Conservation (phyloP, 495 filamentous ascomycete species). For the Massariosphaeria phaeospora region DNA sequence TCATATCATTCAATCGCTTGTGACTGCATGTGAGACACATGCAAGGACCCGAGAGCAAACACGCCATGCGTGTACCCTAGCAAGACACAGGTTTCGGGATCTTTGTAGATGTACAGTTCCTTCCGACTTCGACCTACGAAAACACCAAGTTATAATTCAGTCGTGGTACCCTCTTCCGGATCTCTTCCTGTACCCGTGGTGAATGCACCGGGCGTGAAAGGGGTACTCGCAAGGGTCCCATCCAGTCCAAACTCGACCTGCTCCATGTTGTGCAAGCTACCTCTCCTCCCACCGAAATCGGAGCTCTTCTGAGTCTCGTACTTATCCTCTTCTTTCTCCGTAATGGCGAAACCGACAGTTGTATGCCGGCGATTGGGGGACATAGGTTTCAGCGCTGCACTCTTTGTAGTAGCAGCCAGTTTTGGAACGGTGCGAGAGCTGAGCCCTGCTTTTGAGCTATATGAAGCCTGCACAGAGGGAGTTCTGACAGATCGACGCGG, state of each 20-base stretch:
- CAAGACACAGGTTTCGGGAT: too few species aligned
- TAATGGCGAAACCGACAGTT: constrained; percentile 15
- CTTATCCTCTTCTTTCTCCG: constrained; percentile 1
- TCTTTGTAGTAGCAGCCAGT: constrained; percentile 9
- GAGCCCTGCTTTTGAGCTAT: neutral
- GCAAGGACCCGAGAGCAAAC: too few species aligned
- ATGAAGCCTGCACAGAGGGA: constrained; percentile 7
- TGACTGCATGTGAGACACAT: too few species aligned
- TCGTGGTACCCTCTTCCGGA: constrained; percentile 3
- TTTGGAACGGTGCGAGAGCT: neutral
- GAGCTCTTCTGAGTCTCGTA: neutral
- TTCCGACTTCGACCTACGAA: neutral
- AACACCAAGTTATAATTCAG: constrained; percentile 7
- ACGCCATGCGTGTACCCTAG: too few species aligned
- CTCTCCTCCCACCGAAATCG: neutral
- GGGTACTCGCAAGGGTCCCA: neutral
- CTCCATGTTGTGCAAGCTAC: constrained; percentile 1
- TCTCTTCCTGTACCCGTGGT: constrained; percentile 6
- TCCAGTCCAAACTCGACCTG: constrained; percentile 14
- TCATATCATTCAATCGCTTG: too few species aligned
- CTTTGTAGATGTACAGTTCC: too few species aligned
- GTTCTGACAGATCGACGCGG: constrained; percentile 25
- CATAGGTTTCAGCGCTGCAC: constrained; percentile 13
- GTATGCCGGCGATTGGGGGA: constrained; percentile 29
- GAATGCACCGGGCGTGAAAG: constrained; percentile 18